Evolutionary conservation across 345 rosid genomes (phyloP).

Genomic region (Iberis pinnata): DNA sequence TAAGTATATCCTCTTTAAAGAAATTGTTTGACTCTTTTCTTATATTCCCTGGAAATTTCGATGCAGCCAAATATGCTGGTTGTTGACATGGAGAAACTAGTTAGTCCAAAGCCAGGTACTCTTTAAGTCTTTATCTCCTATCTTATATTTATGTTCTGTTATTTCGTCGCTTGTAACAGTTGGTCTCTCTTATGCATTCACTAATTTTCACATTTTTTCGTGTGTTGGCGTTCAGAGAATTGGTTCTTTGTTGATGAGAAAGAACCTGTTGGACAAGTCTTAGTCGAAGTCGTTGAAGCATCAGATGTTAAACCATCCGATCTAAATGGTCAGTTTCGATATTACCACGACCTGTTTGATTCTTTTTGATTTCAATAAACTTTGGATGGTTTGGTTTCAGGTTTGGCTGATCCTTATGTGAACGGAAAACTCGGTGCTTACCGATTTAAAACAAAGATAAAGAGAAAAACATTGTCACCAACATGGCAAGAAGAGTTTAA

Average conservation of each 20-base stretch:
- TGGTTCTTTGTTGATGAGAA: conserved; percentile 88
- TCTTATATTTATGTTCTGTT: neutral
- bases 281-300: conserved; percentile 80
- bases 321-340: conserved; percentile 52
- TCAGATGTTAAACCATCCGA: conserved; percentile 82
- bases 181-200: conserved; percentile 1
- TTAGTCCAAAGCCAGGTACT: conserved; percentile 50
- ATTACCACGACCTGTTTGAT: neutral
- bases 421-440: conserved; percentile 78
- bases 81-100: conserved; percentile 81
- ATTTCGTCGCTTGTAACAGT: neutral
- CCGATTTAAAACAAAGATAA: conserved; percentile 63
- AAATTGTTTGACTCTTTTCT: neutral
- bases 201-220: neutral
- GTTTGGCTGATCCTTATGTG: conserved; percentile 90
- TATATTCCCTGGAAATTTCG: conserved; percentile 2
- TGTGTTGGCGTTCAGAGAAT: conserved; percentile 40
- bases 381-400: conserved; percentile 38
- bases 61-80: conserved; percentile 98
- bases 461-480: conserved; percentile 70
- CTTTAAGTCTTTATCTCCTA: neutral
- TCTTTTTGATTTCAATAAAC: neutral
- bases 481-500: conserved; percentile 85
- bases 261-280: conserved; percentile 60
- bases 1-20: neutral